Evolutionary conservation across 225 moss, liverwort and hornwort species (phyloP).

Genomic region (Climacium dendroides): DNA sequence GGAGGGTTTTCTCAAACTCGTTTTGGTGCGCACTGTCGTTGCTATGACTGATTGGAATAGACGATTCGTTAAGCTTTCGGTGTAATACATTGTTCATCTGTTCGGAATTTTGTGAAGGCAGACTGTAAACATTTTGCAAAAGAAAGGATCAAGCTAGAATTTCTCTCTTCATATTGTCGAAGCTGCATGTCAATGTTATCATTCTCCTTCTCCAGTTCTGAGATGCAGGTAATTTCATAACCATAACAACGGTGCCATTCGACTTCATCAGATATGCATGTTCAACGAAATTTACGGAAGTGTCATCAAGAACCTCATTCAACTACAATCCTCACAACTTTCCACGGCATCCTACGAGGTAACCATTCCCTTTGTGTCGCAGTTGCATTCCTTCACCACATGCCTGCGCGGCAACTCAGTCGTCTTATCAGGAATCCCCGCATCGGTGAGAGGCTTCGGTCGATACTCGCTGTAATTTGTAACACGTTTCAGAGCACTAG

Average conservation of each 20-base stretch:
- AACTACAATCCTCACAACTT: background rate
- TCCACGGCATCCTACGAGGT: background rate
- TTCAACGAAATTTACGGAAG: background rate
- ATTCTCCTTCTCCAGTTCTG: background rate
- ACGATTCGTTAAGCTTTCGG: background rate
- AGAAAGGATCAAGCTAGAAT: background rate
- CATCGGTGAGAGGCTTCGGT: slow-evolving; percentile 12
- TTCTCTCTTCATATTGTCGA: background rate
- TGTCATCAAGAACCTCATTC: background rate
- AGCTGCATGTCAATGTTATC: background rate
- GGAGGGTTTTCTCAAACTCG: background rate
- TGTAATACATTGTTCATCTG: background rate
- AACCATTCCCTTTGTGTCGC: background rate
- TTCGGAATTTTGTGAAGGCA: background rate
- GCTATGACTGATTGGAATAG: background rate
- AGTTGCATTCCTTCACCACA: slow-evolving; percentile 6
- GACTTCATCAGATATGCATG: background rate
- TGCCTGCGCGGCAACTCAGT: background rate
- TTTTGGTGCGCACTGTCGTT: background rate
- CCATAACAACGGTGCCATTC: background rate
- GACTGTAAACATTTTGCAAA: background rate
- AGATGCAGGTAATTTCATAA: background rate
- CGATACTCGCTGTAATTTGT: background rate
- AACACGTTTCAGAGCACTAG: slow-evolving; percentile 15
- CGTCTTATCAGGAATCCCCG: background rate